Evolutionary conservation across 768 basidiomycete species (phyloP).

Genomic region (Rhodotorula graminis): DNA sequence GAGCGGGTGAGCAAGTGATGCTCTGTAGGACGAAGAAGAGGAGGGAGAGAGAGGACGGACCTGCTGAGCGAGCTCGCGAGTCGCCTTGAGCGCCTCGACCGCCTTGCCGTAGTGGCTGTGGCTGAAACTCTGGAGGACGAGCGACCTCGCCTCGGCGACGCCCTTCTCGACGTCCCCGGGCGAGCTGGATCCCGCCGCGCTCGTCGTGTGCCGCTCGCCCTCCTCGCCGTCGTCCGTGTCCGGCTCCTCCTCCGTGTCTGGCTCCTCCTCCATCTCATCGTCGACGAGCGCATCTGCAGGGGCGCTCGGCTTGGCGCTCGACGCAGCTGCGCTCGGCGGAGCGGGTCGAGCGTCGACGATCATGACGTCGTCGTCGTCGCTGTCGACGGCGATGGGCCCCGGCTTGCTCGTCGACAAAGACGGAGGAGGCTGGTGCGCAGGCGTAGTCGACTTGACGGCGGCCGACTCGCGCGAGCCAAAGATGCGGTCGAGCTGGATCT

Average conservation of each 20-base stretch:
- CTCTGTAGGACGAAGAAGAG: too few relatives aligned
- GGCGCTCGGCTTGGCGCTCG: slow-evolving; percentile 4
- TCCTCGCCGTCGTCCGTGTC: slow-evolving; percentile 29
- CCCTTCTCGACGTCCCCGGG: slow-evolving; percentile 59
- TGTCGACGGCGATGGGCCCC: not conserved
- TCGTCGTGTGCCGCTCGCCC: slow-evolving; percentile 38
- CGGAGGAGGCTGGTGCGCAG: not conserved
- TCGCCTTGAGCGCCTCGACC: slow-evolving; percentile 63
- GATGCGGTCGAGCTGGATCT: slow-evolving; percentile 6
- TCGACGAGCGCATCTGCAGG: slow-evolving; percentile 47
- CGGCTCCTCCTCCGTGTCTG: slow-evolving; percentile 7
- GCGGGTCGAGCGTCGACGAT: slow-evolving; percentile 51
- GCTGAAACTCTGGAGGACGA: slow-evolving; percentile 53
- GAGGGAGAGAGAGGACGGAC: slow-evolving; percentile 48
- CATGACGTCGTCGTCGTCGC: slow-evolving; percentile 41
- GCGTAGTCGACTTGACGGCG: not conserved
- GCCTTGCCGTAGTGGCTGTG: slow-evolving; percentile 63
- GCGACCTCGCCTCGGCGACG: slow-evolving; percentile 56
- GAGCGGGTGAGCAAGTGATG: not conserved
- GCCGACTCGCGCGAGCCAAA: slow-evolving; percentile 24
- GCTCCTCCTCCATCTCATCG: slow-evolving; percentile 13
- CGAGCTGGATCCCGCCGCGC: slow-evolving; percentile 61
- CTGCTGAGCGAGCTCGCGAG: slow-evolving; percentile 65
- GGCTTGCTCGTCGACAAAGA: not conserved
- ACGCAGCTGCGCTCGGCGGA: slow-evolving; percentile 45